Conservation (phyloP, 805 yeast species). For the Kazachstania viticola region DNA sequence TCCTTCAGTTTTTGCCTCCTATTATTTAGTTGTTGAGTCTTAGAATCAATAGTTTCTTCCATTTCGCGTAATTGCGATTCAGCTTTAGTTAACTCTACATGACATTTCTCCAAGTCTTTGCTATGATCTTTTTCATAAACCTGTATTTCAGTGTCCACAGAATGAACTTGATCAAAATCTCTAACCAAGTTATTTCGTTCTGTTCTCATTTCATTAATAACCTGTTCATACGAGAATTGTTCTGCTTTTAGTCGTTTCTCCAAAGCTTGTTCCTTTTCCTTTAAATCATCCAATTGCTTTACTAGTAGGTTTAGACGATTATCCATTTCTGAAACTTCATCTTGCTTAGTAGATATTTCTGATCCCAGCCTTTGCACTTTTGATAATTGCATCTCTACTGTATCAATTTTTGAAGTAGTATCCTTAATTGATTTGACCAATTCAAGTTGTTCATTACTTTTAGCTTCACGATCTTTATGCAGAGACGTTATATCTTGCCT, state of each 20-base stretch:
- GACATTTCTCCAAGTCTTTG: conserved; percentile 14
- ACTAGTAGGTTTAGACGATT: conserved; percentile 4
- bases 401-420: conserved; percentile 10
- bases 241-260: not conserved
- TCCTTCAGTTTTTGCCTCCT: conserved; percentile 35
- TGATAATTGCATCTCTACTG: conserved; percentile 14
- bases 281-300: conserved; percentile 4
- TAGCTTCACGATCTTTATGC: conserved; percentile 18
- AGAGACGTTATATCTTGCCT: conserved; percentile 15
- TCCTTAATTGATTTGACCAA: conserved; percentile 15
- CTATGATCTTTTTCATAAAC: conserved; percentile 7
- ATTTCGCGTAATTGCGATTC: conserved; percentile 14
- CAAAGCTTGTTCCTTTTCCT: conserved; percentile 2
- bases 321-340: conserved; percentile 7
- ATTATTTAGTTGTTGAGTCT: conserved; percentile 5
- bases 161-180: not conserved
- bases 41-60: conserved; percentile 10
- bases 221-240: too few relatives aligned
- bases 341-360: conserved; percentile 6
- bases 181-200: not conserved
- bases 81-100: conserved; percentile 10
- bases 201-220: conserved; percentile 1
- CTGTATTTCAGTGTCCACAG: conserved; percentile 1
- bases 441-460: conserved; percentile 12
- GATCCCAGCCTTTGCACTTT: conserved; percentile 7